Evolutionary conservation across 257 asterid species (phyloP).

Genomic region (Nicotiana undulata): DNA sequence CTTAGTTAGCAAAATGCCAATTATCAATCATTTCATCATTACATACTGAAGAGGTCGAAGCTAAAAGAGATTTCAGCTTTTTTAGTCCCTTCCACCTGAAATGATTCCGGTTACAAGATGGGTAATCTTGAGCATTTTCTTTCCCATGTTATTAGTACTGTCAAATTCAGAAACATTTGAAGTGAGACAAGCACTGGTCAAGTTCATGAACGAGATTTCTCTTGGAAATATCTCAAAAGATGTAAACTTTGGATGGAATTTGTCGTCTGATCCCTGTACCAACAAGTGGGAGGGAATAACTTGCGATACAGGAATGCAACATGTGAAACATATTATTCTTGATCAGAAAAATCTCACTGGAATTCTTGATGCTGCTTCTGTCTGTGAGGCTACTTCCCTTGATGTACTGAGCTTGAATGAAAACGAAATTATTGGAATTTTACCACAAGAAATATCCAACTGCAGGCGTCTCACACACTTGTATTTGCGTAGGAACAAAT

Average conservation of each 20-base stretch:
- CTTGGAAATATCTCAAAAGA: constrained; percentile 22
- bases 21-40: neutral
- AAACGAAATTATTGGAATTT: constrained; percentile 33
- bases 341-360: constrained; percentile 42
- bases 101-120: constrained; percentile 4
- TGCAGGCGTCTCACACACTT: constrained; percentile 50
- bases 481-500: constrained; percentile 34
- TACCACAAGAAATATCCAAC: constrained; percentile 45
- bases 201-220: constrained; percentile 41
- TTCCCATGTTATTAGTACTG: constrained; percentile 10
- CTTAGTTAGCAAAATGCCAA: neutral
- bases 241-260: constrained; percentile 55
- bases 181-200: constrained; percentile 36
- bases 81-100: neutral
- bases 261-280: constrained; percentile 55
- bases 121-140: constrained; percentile 7
- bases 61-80: neutral
- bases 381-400: constrained; percentile 34
- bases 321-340: constrained; percentile 45
- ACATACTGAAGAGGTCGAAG: neutral
- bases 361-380: constrained; percentile 33
- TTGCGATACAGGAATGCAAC: constrained; percentile 23
- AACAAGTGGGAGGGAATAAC: constrained; percentile 50
- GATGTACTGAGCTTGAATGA: constrained; percentile 50
- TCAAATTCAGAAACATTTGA: constrained; percentile 38